Evolutionary conservation across 1,284 basidiomycete genomes (phyloP).

Genomic region (Polyporus tsugae): DNA sequence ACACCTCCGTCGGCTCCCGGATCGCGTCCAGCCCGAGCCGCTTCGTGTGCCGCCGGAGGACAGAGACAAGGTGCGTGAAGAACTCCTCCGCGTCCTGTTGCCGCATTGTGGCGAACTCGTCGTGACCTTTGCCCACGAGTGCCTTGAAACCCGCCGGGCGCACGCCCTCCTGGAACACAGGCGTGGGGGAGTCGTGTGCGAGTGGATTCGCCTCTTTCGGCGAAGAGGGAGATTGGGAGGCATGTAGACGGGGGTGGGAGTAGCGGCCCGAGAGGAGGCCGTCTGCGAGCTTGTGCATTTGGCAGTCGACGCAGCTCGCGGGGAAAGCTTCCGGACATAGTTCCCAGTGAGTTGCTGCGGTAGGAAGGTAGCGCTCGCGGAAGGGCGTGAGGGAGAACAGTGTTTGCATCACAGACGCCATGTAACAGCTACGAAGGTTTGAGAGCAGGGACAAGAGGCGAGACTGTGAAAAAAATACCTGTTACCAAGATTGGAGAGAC

Average conservation of each 20-base stretch:
- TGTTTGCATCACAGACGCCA: conserved; percentile 93
- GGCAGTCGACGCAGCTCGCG: conserved; percentile 92
- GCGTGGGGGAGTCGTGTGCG: conserved; percentile 51
- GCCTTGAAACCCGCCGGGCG: conserved; percentile 89
- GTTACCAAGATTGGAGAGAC: conserved; percentile 94
- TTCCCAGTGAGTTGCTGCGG: conserved; percentile 65
- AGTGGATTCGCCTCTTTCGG: conserved; percentile 44
- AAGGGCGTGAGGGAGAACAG: conserved; percentile 87
- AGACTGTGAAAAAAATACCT: conserved; percentile 55
- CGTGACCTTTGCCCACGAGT: conserved; percentile 91
- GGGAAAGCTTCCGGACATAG: conserved; percentile 78
- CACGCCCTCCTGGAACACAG: conserved; percentile 88
- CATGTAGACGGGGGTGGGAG: conserved; percentile 64
- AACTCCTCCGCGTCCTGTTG: conserved; percentile 99
- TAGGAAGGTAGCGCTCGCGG: conserved; percentile 74
- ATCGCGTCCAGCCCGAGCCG: conserved; percentile 46
- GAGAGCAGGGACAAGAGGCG: not conserved
- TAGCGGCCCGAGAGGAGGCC: conserved; percentile 95
- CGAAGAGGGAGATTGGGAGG: conserved; percentile 37
- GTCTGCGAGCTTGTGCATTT: conserved; percentile 93
- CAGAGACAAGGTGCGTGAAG: conserved; percentile 81
- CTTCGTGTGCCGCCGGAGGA: conserved; percentile 73
- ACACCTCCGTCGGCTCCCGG: conserved; percentile 71
- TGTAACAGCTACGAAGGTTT: conserved; percentile 82
- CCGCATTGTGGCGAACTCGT: conserved; percentile 95